These are phyloP conservation scores for Lanmaoa rubissima DNA, from an alignment of 768 basidiomycete genomes.

Conservation along the genomic window DNA sequence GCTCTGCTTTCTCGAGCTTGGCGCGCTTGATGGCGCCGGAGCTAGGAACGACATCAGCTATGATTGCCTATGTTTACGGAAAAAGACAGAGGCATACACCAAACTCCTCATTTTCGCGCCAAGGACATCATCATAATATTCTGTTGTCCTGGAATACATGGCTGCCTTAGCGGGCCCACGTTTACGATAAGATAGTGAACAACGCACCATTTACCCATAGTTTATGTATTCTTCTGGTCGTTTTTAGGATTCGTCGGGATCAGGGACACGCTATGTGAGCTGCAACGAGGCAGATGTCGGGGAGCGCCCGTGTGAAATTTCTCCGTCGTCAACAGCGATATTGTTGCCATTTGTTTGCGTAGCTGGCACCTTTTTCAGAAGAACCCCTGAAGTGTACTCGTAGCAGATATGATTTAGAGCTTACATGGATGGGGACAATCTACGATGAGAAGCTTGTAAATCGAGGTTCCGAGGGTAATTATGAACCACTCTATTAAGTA, in stretches of 20 bases:
- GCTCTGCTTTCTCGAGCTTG: conserved; percentile 61
- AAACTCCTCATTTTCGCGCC: conserved; percentile 72
- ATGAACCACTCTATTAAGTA: neutral
- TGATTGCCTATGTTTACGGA: neutral
- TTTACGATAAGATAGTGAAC: neutral
- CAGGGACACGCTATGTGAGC: neutral
- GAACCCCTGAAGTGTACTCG: neutral
- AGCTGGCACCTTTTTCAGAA: neutral
- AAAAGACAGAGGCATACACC: conserved; percentile 51
- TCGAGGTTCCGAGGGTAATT: neutral
- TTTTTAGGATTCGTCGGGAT: conserved; percentile 6
- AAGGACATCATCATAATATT: conserved; percentile 71
- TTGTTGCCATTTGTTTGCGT: conserved; percentile 21
- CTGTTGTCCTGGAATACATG: conserved; percentile 53
- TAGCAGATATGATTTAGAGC: too few relatives aligned
- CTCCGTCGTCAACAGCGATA: conserved; percentile 9
- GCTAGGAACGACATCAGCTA: conserved; percentile 35
- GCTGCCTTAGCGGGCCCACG: neutral
- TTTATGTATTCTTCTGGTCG: conserved; percentile 9
- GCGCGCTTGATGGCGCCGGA: conserved; percentile 71
- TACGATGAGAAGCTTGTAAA: too few relatives aligned
- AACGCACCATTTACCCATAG: conserved; percentile 76
- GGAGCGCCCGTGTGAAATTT: conserved; percentile 23
- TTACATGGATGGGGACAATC: too few relatives aligned
- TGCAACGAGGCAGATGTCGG: conserved; percentile 29